Base-by-base conservation (phyloP, 2,329 filamentous ascomycete species). In the Stachybotrys echinatus region DNA sequence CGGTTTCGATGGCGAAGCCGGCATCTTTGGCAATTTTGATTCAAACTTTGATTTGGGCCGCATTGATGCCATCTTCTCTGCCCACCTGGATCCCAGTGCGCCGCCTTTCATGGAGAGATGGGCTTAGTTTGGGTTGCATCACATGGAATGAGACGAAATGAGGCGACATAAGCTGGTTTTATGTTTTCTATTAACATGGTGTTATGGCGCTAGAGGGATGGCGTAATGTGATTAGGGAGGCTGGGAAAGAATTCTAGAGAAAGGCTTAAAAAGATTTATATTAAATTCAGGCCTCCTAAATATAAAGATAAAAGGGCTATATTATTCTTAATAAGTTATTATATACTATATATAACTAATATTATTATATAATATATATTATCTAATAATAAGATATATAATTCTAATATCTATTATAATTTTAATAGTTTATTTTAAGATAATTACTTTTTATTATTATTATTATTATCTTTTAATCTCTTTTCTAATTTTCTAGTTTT, bases 11-110 rank as follows among this genome's bases (percentile, higher is more conserved):
- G 52, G 52, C 42, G 50, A 54, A n/a, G 50, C 50, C 2, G 52
- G 45, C 22, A 50, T 58, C 31, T 59, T 59, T 44, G 55, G 57
- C 21, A 56, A 55, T 43, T 59, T 59, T 38, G 55, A 58, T 42
- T 55, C 57, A 12, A 55, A 52, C 23, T 56, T 57, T 46, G 57
- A 59, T 43, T 51, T 59, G 17, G 48, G 52, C 20, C 50, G 55
- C 22, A 56, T 55, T 21, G 57, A 59, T 34, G 57, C 57, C 34
- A 57, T 59, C 22, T 54, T 54, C 42, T 54, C 52, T 20, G 52
- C 52, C 23, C 52, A 52, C 23, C 50, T 54, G 19, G 52, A 54
- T 45, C 50, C 48, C 17, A 52, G 52, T 38, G 47, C 45, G 42
- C 48, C 52, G 23, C 46, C 48, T 42, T 52, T 54, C 39, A 42